These are phyloP conservation scores for Testicularia cyperi DNA, from an alignment of 1,284 basidiomycete species.

Conservation along the genomic window DNA sequence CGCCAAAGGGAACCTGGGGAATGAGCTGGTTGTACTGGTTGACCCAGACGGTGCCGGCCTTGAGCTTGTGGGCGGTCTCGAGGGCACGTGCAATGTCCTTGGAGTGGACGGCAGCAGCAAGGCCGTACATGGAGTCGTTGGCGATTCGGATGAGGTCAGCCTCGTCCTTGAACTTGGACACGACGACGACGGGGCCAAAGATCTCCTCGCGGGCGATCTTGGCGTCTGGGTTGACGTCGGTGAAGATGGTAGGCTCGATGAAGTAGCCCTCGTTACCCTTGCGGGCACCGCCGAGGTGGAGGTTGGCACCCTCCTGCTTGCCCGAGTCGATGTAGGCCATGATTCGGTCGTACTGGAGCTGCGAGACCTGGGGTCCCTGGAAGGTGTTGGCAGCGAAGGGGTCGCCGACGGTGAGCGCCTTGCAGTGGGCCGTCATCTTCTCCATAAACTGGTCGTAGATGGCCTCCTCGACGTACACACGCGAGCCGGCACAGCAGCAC, in stretches of 20 bases:
- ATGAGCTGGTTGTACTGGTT: conserved; percentile 64
- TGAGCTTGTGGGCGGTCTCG: conserved; percentile 72
- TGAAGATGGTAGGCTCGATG: conserved; percentile 65
- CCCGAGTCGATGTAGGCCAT: conserved; percentile 86
- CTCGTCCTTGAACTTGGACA: conserved; percentile 62
- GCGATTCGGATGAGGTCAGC: conserved; percentile 73
- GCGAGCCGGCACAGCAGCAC: conserved; percentile 71
- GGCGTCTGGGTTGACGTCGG: conserved; percentile 67
- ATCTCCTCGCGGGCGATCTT: conserved; percentile 71
- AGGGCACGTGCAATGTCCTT: conserved; percentile 75
- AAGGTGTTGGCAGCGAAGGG: conserved; percentile 73
- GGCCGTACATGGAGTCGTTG: conserved; percentile 79
- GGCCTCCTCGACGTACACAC: conserved; percentile 71
- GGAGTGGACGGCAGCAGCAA: conserved; percentile 84
- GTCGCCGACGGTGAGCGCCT: conserved; percentile 70
- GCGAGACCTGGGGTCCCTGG: conserved; percentile 86
- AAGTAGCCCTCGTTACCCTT: conserved; percentile 68
- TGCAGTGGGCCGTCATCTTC: conserved; percentile 67
- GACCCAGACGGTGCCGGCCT: conserved; percentile 80
- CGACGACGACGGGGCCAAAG: conserved; percentile 75
- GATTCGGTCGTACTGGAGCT: conserved; percentile 80
- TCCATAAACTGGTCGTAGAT: conserved; percentile 70
- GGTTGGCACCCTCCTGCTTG: conserved; percentile 72
- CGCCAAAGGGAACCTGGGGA: conserved; percentile 27
- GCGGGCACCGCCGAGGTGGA: conserved; percentile 72